Conservation (phyloP, 2,329 filamentous ascomycete species). For the Simplicillium aogashimaense region DNA sequence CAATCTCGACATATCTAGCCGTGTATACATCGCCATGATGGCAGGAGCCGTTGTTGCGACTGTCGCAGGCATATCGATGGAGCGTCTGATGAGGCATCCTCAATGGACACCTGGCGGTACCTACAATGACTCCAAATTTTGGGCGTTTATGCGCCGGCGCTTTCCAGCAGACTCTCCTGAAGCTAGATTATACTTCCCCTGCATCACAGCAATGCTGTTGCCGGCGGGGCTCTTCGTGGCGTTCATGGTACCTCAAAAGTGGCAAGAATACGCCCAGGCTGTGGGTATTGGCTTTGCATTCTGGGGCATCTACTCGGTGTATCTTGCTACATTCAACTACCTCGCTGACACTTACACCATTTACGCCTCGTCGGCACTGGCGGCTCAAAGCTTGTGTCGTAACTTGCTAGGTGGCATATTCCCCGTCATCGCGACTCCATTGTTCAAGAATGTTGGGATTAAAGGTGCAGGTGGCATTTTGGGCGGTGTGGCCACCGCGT, state of each 20-base stretch:
- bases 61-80: slow-evolving; percentile 60
- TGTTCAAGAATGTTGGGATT: slow-evolving; percentile 66
- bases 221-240: slow-evolving; percentile 63
- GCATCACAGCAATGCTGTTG: slow-evolving; percentile 63
- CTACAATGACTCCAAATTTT: slow-evolving; percentile 23
- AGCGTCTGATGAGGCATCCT: slow-evolving; percentile 46
- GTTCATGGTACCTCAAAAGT: slow-evolving; percentile 16
- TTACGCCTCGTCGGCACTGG: slow-evolving; percentile 77
- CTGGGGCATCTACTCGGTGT: slow-evolving; percentile 79
- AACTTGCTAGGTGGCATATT: slow-evolving; percentile 78
- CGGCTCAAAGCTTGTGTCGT: slow-evolving; percentile 76
- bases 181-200: slow-evolving; percentile 73
- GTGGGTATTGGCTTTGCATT: slow-evolving; percentile 65
- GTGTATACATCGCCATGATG: slow-evolving; percentile 65
- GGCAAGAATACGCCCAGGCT: slow-evolving; percentile 16
- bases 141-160: slow-evolving; percentile 31
- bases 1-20: slow-evolving; percentile 56
- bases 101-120: slow-evolving; percentile 19
- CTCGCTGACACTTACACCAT: slow-evolving; percentile 79
- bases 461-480: slow-evolving; percentile 63
- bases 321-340: slow-evolving; percentile 87
- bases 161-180: slow-evolving; percentile 55
- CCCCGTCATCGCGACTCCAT: slow-evolving; percentile 61
- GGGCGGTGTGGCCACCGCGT: slow-evolving; percentile 56
- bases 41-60: slow-evolving; percentile 58